A percentile compares a stretch with the other conserved stretches of the same genome.
These are phyloP conservation scores for Naganishia randhawae DNA, from an alignment of 768 basidiomycete genomes.

Conservation along the genomic window DNA sequence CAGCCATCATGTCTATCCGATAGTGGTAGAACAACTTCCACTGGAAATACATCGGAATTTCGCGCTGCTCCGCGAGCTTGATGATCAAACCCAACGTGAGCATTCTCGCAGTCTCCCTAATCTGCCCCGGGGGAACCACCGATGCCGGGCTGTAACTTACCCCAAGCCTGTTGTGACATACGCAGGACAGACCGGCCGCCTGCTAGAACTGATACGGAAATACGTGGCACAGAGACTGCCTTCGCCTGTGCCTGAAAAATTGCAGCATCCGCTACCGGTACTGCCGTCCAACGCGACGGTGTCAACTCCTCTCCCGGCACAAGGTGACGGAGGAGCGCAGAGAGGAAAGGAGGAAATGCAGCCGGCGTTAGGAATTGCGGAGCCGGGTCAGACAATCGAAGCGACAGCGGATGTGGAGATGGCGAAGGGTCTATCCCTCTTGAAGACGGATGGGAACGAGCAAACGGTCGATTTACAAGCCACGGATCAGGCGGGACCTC, in stretches of 20 bases:
- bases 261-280: conserved; percentile 13
- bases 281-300: background rate
- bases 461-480: background rate
- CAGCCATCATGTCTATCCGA: no score
- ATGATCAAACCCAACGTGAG: conserved; percentile 42
- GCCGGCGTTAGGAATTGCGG: background rate
- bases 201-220: conserved; percentile 37
- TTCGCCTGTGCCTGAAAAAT: conserved; percentile 1
- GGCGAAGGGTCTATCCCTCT: background rate
- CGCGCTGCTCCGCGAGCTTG: conserved; percentile 47
- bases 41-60: conserved; percentile 51
- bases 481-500: background rate
- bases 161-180: background rate
- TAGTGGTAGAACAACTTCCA: conserved; percentile 49
- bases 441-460: background rate
- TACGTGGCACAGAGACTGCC: conserved; percentile 32
- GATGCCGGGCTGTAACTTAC: background rate
- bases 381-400: background rate
- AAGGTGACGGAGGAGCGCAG: background rate
- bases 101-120: background rate
- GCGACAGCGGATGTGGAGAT: background rate
- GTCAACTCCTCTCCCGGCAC: background rate
- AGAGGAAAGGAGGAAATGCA: background rate
- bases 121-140: background rate
- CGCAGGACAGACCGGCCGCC: conserved; percentile 38